Evolutionary conservation across 805 yeast genomes (phyloP), one percentile per base, ranked within the genome.

Genomic region (Candida methanosorbosa): DNA sequence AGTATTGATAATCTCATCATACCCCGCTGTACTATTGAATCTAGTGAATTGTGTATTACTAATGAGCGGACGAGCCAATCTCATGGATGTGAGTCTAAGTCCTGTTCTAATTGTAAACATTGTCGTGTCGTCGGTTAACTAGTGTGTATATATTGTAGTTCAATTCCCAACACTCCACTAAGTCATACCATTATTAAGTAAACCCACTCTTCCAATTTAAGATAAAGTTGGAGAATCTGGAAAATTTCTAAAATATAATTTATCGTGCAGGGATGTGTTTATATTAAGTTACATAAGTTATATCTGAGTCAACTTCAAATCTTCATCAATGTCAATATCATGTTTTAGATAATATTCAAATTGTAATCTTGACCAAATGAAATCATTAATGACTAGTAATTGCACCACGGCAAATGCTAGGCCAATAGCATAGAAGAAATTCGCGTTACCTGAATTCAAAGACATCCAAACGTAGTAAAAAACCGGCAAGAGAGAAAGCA

Each of bases 401-500:
- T 86, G 68, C 4, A 87, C 83, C 8, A 77, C 62, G 0, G 83
- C 78, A 56, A 86, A 81, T 3, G 81, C 83, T 38, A 92, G 67
- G 4, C 92, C 85, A 48, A 92, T 82, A 26, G 97, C 96, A 62
- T 90, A 92, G 63, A 87, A 92, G 64, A 92, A 92, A 58, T 92
- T 92, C 34, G 96, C 79, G 60, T 92, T 92, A 19, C 98, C 99
- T 22, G 92, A 85, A 12, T 96, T 96, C 38, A 85, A 66, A 38
- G 80, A 81, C 45, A 90, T 84, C 99, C 99, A 92, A 39, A 92
- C 71, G 56, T 86, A 86, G 61, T 87, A 87, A 54, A 90, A 92
- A 9, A 85, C 77, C 2, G 97, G 97, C 5, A 92, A 75, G 32
- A 92, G 66, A 2, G 83, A 64, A 17, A 82, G 36, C 2, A 58